These are phyloP conservation scores for Fusarium sarcochroum DNA, from an alignment of 2,329 filamentous ascomycete genomes.

Conservation along the genomic window DNA sequence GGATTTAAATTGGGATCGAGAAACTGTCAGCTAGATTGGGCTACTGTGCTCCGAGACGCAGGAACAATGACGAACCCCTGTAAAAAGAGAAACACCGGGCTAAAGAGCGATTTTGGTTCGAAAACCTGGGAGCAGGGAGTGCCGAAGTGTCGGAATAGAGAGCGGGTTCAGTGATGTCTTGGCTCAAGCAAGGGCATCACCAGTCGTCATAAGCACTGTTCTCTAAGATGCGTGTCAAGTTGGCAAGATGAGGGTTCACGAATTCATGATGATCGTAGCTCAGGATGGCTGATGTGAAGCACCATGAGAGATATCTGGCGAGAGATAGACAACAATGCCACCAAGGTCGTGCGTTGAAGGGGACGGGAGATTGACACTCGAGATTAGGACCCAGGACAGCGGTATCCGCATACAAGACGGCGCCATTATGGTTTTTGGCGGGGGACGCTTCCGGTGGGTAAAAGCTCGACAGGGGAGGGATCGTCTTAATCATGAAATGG, in stretches of 20 bases:
- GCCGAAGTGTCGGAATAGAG: constrained; percentile 37
- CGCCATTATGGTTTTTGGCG: constrained; percentile 30
- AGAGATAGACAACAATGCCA: neutral
- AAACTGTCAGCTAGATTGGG: constrained; percentile 3
- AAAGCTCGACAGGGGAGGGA: constrained; percentile 28
- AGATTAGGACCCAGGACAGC: constrained; percentile 23
- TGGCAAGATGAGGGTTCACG: neutral
- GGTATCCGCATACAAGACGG: constrained; percentile 36
- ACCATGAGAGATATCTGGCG: neutral
- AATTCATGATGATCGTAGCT: neutral
- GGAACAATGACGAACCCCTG: constrained; percentile 28
- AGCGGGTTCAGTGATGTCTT: constrained; percentile 19
- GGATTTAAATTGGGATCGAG: neutral
- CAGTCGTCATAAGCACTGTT: neutral
- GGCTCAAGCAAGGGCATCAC: neutral
- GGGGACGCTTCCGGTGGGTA: constrained; percentile 41
- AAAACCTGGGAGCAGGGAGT: constrained; percentile 35
- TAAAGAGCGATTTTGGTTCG: constrained; percentile 7
- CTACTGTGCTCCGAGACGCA: neutral
- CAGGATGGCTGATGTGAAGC: neutral
- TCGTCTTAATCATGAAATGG: constrained; percentile 18
- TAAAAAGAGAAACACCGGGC: constrained; percentile 1
- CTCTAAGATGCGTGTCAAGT: neutral
- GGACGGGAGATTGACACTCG: constrained; percentile 40
- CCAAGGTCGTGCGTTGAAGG: constrained; percentile 10